phyloP scores from a whole-genome alignment of 805 yeast genomes.

The Hanseniaspora hatyaiensis region DNA sequence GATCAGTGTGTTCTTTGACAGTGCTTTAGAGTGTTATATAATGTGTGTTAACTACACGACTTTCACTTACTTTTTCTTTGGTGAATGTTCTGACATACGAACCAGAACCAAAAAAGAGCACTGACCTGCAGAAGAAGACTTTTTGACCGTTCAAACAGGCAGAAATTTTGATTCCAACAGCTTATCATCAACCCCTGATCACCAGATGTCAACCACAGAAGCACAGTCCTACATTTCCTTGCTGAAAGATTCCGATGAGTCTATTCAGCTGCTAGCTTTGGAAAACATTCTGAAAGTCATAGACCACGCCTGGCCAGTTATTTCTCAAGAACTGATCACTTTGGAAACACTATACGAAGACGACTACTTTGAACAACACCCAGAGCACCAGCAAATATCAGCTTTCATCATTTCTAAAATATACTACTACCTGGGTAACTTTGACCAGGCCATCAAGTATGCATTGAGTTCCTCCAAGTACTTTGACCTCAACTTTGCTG shows the following conservation, averaged over 20 bases:
- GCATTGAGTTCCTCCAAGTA: constrained; percentile 74
- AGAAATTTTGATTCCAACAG: background rate
- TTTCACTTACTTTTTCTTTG: background rate
- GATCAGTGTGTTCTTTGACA: too few species aligned
- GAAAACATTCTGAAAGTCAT: constrained; percentile 68
- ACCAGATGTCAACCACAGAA: constrained; percentile 42
- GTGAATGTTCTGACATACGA: background rate
- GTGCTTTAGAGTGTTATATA: background rate
- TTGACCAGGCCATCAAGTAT: constrained; percentile 76
- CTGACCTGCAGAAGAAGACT: too few species aligned
- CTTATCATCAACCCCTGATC: background rate
- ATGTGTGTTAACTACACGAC: background rate
- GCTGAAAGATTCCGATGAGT: constrained; percentile 66
- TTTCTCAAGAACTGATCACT: constrained; percentile 76
- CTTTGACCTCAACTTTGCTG: constrained; percentile 50
- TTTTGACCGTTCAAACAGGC: too few species aligned
- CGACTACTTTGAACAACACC: constrained; percentile 47
- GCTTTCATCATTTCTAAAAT: constrained; percentile 88
- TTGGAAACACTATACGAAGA: constrained; percentile 90
- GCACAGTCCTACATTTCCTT: constrained; percentile 90
- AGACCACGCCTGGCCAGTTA: constrained; percentile 93
- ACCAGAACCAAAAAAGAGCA: background rate
- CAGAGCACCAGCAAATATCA: constrained; percentile 51
- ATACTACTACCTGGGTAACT: constrained; percentile 85
- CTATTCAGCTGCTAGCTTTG: constrained; percentile 74